Conservation (phyloP, 495 filamentous ascomycete species). For the Penicillium crystallinum region DNA sequence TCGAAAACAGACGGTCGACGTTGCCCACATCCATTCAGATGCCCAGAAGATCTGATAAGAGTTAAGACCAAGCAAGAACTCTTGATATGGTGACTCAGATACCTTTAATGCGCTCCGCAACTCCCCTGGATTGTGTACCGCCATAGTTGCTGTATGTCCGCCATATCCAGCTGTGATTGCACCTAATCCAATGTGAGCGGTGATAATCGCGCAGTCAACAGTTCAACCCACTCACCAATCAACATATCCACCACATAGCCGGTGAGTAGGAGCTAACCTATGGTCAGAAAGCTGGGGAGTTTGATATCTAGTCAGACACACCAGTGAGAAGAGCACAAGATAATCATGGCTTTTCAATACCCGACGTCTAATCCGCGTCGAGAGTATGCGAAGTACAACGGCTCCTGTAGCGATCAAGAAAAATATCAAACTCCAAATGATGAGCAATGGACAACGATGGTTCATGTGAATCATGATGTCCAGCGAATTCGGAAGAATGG, state of each 20-base stretch:
- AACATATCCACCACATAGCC: slow-evolving; percentile 6
- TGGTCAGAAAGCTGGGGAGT: neutral
- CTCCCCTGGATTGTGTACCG: neutral
- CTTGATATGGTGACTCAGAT: neutral
- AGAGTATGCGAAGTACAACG: neutral
- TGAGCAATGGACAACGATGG: neutral
- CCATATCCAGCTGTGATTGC: slow-evolving; percentile 8
- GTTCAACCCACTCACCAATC: neutral
- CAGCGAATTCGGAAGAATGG: neutral
- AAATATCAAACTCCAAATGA: slow-evolving; percentile 4
- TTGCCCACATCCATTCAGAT: slow-evolving; percentile 15
- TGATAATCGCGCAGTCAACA: no score
- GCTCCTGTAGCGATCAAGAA: neutral
- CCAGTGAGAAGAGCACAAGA: slow-evolving; percentile 5
- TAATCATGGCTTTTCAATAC: slow-evolving; percentile 7
- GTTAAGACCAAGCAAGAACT: neutral
- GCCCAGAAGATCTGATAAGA: slow-evolving; percentile 7
- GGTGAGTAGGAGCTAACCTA: neutral
- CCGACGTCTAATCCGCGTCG: slow-evolving; percentile 2
- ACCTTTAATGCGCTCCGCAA: slow-evolving; percentile 11
- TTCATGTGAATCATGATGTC: neutral
- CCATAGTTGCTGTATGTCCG: slow-evolving; percentile 1
- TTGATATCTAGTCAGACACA: neutral
- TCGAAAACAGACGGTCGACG: slow-evolving; percentile 9
- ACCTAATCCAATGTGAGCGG: neutral